Conservation (phyloP, 2,329 filamentous ascomycete species). For the Zopfia rhizophila region DNA sequence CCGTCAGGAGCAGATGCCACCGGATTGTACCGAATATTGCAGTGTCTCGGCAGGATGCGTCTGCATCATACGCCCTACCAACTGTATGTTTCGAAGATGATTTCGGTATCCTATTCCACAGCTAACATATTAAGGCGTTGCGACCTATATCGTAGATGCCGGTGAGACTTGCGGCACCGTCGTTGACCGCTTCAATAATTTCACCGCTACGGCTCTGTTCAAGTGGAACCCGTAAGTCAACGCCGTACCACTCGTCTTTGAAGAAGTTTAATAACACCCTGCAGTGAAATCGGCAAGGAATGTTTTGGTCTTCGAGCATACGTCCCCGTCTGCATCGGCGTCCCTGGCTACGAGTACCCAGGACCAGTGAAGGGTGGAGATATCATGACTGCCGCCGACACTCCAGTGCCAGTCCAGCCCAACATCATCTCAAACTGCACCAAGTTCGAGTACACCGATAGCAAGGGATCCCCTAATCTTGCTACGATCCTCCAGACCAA, state of each 20-base stretch:
- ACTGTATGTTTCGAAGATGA: conserved; percentile 23
- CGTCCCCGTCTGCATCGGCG: conserved; percentile 45
- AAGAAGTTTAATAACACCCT: neutral
- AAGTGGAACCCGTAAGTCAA: conserved; percentile 44
- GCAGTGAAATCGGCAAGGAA: conserved; percentile 28
- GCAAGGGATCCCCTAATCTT: conserved; percentile 18
- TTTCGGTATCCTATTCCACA: neutral
- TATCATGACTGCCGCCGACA: conserved; percentile 26
- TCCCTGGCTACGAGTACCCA: conserved; percentile 32
- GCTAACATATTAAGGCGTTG: conserved; percentile 21
- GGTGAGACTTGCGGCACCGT: conserved; percentile 45
- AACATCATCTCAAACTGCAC: conserved; percentile 40
- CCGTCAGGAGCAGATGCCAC: conserved; percentile 26
- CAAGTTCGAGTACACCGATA: conserved; percentile 38
- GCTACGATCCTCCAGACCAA: conserved; percentile 17
- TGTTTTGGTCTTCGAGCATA: conserved; percentile 45
- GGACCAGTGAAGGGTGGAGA: conserved; percentile 32
- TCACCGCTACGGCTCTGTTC: conserved; percentile 47
- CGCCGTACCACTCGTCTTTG: conserved; percentile 10
- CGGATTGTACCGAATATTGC: conserved; percentile 32
- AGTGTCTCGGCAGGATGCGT: conserved; percentile 31
- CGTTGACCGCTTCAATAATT: conserved; percentile 43
- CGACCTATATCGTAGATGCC: conserved; percentile 37
- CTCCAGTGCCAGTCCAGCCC: conserved; percentile 43
- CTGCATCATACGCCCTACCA: conserved; percentile 33